Evolutionary conservation across 2,329 filamentous ascomycete species (phyloP).

Genomic region (Fusarium oligoseptatum): DNA sequence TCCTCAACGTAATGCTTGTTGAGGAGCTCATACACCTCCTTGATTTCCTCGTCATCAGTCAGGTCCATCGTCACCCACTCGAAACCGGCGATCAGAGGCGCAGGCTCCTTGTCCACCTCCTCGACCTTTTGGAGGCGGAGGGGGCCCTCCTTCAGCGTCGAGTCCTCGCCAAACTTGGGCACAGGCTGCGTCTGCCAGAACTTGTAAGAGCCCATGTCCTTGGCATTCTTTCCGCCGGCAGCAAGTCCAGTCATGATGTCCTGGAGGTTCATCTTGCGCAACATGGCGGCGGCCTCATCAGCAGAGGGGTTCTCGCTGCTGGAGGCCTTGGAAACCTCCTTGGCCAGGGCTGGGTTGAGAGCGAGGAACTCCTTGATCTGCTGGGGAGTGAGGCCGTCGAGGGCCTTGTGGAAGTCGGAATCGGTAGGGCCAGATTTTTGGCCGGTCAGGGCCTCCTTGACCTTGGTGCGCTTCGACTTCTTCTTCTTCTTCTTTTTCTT

Average conservation of each 20-base stretch:
- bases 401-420: constrained; percentile 62
- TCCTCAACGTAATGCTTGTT: constrained; percentile 98
- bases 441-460: constrained; percentile 60
- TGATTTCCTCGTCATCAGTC: constrained; percentile 79
- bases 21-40: constrained; percentile 92
- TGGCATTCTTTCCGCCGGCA: constrained; percentile 86
- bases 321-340: constrained; percentile 61
- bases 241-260: constrained; percentile 83
- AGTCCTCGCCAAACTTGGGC: constrained; percentile 78
- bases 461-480: constrained; percentile 74
- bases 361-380: constrained; percentile 76
- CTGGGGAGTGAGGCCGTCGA: constrained; percentile 66
- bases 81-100: constrained; percentile 83
- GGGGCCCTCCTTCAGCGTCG: constrained; percentile 79
- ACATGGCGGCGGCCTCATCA: constrained; percentile 63
- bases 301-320: constrained; percentile 53
- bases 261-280: constrained; percentile 75
- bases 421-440: constrained; percentile 51
- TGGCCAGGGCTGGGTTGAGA: constrained; percentile 79
- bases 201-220: constrained; percentile 97
- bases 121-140: constrained; percentile 85
- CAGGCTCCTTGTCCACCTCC: constrained; percentile 82
- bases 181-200: constrained; percentile 99
- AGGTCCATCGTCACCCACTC: constrained; percentile 96
- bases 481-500: constrained; percentile 72